Base-by-base conservation (phyloP, 2,329 filamentous ascomycete species). In the Annulohypoxylon truncatum region DNA sequence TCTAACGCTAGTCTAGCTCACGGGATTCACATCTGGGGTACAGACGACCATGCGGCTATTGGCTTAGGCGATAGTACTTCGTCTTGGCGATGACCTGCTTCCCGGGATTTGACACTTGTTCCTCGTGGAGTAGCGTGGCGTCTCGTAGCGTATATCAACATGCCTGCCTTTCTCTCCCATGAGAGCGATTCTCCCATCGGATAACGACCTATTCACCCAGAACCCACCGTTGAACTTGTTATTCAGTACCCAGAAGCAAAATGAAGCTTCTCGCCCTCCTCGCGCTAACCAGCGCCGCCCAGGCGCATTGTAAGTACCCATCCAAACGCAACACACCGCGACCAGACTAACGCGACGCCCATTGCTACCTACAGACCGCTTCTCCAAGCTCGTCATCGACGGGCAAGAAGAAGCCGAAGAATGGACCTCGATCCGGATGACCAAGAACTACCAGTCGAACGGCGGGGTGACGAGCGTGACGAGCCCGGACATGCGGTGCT, bases 401-500 rank as follows among this genome's bases (percentile, higher is more conserved):
- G 74, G 73, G 7, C 47, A 60, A 15, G 28, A 72, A 33, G 74
- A 77, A 51, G 57, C 71, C 5, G 61, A 67, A 7, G 74, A 76
- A 52, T 77, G 76, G 75, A 71, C 60, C 3, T 64, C 74, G 2
- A 57, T 77, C 53, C 72, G 74, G 8, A 72, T 71, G 72, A 77
- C 76, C n/a, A 77, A 77, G 68, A 78, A 77, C 72, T 76, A 74
- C 70, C 76, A 76, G 48, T 75, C 69, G 62, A 77, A 78, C 64
- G 71, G 68, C 18, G 75, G 75, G 13, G 76, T 78, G 22, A 77
- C 76, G 2, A 70, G 71, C 71, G 73, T 78, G 12, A 73, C 64
- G 63, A 74, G 71, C 60, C 50, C 67, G 0, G 75, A 78, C 61
- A 75, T 78, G 61, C 75, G 77, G 13, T 78, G 76, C 75, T 77